Percentiles rank a stretch among this genome's conserved stretches.
phyloP scores from a whole-genome alignment of 1,139 yeast genomes.

The Taphrina deformans region DNA sequence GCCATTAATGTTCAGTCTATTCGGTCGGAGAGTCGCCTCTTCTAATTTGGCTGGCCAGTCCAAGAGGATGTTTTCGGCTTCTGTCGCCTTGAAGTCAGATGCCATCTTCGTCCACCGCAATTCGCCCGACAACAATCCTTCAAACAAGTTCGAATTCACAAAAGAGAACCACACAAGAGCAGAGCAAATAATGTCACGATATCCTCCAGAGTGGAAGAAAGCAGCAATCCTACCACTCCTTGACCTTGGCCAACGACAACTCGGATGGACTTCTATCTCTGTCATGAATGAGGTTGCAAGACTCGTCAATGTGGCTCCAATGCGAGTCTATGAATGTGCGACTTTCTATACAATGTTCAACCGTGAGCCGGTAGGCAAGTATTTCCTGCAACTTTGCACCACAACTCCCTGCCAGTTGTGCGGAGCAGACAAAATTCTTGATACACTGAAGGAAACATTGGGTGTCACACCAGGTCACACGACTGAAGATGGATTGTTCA shows the following conservation, averaged over 20 bases:
- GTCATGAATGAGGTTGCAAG: slow-evolving; percentile 93
- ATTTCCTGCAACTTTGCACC: slow-evolving; percentile 81
- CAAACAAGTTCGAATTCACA: slow-evolving; percentile 70
- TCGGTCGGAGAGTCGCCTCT: neutral
- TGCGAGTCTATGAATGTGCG: slow-evolving; percentile 93
- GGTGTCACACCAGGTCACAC: slow-evolving; percentile 76
- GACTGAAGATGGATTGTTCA: slow-evolving; percentile 71
- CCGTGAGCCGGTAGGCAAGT: slow-evolving; percentile 84
- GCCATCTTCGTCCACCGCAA: slow-evolving; percentile 51
- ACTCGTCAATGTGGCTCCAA: slow-evolving; percentile 84
- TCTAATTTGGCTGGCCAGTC: neutral
- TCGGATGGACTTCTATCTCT: slow-evolving; percentile 81
- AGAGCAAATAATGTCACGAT: slow-evolving; percentile 55
- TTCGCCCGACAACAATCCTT: slow-evolving; percentile 64
- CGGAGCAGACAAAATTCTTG: slow-evolving; percentile 75
- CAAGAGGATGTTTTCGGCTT: neutral
- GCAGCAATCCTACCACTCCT: slow-evolving; percentile 86
- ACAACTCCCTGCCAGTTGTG: slow-evolving; percentile 89
- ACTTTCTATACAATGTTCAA: slow-evolving; percentile 92
- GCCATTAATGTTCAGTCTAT: neutral
- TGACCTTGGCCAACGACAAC: slow-evolving; percentile 85
- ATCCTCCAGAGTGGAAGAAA: slow-evolving; percentile 79
- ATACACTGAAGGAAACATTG: slow-evolving; percentile 63
- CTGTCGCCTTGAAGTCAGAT: slow-evolving; percentile 16
- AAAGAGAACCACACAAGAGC: slow-evolving; percentile 71